These are phyloP conservation scores for Beauveria asiatica DNA, from an alignment of 2,329 filamentous ascomycete genomes.

Conservation along the genomic window DNA sequence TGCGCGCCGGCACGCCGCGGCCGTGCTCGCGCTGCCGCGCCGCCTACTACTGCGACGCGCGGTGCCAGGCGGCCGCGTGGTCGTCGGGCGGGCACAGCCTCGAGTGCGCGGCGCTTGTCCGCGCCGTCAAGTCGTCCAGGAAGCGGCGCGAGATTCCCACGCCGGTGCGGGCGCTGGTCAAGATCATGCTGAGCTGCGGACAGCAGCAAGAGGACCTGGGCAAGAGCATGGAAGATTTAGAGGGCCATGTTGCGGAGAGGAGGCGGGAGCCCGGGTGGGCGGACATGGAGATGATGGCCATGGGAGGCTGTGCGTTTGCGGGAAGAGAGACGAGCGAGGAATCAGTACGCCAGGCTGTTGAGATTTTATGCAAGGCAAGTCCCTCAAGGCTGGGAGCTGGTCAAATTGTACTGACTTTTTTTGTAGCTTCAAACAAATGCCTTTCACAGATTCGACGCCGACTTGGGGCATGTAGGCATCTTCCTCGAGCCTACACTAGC, in stretches of 20 bases:
- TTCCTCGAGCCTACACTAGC: conserved; percentile 48
- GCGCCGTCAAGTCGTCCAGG: conserved; percentile 17
- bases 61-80: conserved; percentile 50
- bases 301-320: conserved; percentile 32
- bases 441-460: conserved; percentile 47
- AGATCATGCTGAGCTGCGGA: conserved; percentile 33
- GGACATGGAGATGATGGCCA: conserved; percentile 42
- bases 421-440: conserved; percentile 51
- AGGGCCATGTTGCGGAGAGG: conserved; percentile 38
- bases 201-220: conserved; percentile 23
- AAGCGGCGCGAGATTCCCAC: conserved; percentile 37
- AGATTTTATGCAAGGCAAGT: conserved; percentile 46
- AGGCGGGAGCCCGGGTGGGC: conserved; percentile 29
- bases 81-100: conserved; percentile 39
- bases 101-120: conserved; percentile 43
- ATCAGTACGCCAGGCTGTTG: conserved; percentile 31
- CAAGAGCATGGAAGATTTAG: conserved; percentile 30
- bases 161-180: conserved; percentile 44
- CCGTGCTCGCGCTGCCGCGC: conserved; percentile 46
- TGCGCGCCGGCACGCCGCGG: conserved; percentile 22
- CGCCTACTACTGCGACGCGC: conserved; percentile 43
- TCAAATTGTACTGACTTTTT: neutral
- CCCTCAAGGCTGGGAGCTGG: neutral
- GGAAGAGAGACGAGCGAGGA: conserved; percentile 28
- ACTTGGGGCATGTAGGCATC: conserved; percentile 43